These are phyloP conservation scores for Mycena amicta DNA, from an alignment of 768 basidiomycete species.

Conservation along the genomic window DNA sequence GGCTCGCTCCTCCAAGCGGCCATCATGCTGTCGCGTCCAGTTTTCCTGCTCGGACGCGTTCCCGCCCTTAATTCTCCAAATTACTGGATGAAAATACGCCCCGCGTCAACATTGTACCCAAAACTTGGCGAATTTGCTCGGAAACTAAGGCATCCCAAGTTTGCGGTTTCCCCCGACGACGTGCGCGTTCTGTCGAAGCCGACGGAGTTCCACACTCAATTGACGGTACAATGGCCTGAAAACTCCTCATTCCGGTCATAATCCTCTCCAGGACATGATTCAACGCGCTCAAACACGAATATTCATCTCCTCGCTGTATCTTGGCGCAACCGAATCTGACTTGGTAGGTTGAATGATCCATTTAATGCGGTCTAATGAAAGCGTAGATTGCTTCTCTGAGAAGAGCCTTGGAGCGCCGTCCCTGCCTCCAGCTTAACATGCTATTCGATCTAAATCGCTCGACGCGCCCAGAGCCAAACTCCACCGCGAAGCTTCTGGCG, in stretches of 20 bases:
- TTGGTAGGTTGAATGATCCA: slow-evolving; percentile 56
- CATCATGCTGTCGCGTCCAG: not conserved
- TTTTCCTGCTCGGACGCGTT: not conserved
- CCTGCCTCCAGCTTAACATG: slow-evolving; percentile 66
- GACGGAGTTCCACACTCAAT: slow-evolving; percentile 51
- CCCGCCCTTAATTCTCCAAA: not conserved
- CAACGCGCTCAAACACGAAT: slow-evolving; percentile 75
- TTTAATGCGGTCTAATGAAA: not conserved
- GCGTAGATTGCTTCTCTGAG: slow-evolving; percentile 70
- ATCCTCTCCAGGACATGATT: slow-evolving; percentile 65
- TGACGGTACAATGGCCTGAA: slow-evolving; percentile 46
- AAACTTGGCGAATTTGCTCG: slow-evolving; percentile 28
- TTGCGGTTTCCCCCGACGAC: slow-evolving; percentile 46
- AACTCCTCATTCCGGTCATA: not conserved
- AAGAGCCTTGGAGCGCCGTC: slow-evolving; percentile 58
- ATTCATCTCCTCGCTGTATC: slow-evolving; percentile 89
- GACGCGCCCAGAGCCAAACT: slow-evolving; percentile 70
- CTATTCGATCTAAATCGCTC: slow-evolving; percentile 82
- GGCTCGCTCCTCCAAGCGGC: not conserved
- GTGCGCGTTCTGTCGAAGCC: slow-evolving; percentile 62
- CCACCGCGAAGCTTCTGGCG: slow-evolving; percentile 67
- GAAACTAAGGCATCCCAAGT: slow-evolving; percentile 47
- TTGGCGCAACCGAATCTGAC: slow-evolving; percentile 76
- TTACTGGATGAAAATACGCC: slow-evolving; percentile 1
- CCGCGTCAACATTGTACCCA: slow-evolving; percentile 30